These are phyloP conservation scores for Mortierella sp. DNA, from an alignment of 371 early-diverging fungal species.

Conservation along the genomic window DNA sequence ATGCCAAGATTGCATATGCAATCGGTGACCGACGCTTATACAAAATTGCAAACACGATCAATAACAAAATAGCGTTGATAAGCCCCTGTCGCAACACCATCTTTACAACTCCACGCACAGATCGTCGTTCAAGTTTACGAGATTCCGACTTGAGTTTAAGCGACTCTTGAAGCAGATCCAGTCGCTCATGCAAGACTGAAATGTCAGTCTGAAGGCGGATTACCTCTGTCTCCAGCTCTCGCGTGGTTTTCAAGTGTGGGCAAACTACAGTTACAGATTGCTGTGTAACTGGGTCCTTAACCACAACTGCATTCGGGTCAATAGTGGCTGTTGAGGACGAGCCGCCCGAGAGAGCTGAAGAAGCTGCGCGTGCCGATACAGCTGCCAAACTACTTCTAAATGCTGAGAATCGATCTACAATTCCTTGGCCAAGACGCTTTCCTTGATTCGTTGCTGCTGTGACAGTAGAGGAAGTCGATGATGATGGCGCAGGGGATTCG, in stretches of 20 bases:
- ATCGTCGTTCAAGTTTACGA: constrained; percentile 30
- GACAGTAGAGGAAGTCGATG: constrained; percentile 3
- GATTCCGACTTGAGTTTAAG: constrained; percentile 43
- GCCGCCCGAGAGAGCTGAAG: constrained; percentile 29
- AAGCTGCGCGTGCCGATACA: constrained; percentile 41
- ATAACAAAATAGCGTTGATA: constrained; percentile 43
- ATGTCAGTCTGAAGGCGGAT: constrained; percentile 46
- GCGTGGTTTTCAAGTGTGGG: constrained; percentile 27
- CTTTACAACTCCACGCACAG: constrained; percentile 39
- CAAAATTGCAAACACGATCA: constrained; percentile 53
- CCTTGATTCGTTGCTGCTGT: constrained; percentile 23
- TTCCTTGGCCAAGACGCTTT: constrained; percentile 37
- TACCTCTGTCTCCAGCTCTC: constrained; percentile 38
- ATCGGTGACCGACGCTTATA: constrained; percentile 49
- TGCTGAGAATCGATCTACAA: constrained; percentile 41
- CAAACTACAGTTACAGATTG: constrained; percentile 39
- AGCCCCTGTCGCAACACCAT: constrained; percentile 50
- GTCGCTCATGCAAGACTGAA: constrained; percentile 42
- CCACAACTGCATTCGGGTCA: constrained; percentile 28
- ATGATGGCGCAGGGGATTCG: not conserved
- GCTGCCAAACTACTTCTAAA: constrained; percentile 45
- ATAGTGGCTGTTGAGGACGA: constrained; percentile 10
- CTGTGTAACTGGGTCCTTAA: constrained; percentile 33
- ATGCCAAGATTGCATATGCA: constrained; percentile 50
- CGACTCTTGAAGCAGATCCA: constrained; percentile 48